Conservation (phyloP, 192 early-diverging fungal genomes). For the Dissophora ornata region DNA sequence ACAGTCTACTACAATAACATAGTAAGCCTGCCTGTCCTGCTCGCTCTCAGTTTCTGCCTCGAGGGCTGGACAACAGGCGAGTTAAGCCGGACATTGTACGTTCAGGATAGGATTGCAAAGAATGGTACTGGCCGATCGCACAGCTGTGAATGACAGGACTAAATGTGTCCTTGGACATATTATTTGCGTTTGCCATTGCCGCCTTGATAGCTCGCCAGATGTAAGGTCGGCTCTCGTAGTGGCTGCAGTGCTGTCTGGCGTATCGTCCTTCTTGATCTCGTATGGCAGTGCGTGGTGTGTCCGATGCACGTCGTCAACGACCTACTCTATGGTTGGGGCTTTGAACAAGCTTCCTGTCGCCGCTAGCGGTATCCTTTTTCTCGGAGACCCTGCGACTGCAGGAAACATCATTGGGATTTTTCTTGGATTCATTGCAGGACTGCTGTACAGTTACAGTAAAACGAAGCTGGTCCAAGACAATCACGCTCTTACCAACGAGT, state of each 20-base stretch:
- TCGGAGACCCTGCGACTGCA: slow-evolving; percentile 85
- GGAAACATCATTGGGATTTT: slow-evolving; percentile 87
- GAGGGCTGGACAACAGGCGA: slow-evolving; percentile 77
- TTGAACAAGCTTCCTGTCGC: slow-evolving; percentile 98
- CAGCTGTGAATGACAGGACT: too few species aligned
- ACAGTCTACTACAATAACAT: slow-evolving; percentile 98
- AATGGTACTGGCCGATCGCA: too few species aligned
- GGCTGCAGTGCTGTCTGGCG: slow-evolving; percentile 82
- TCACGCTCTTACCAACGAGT: slow-evolving; percentile 19
- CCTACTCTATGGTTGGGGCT: slow-evolving; percentile 96
- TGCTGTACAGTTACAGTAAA: slow-evolving; percentile 82
- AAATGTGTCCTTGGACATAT: too few species aligned
- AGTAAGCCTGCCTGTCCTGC: slow-evolving; percentile 83
- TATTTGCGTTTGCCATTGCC: too few species aligned
- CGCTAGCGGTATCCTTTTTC: slow-evolving; percentile 94
- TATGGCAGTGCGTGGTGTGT: slow-evolving; percentile 88
- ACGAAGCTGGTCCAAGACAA: slow-evolving; percentile 61
- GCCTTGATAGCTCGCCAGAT: slow-evolving; percentile 56
- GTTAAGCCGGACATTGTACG: slow-evolving; percentile 68
- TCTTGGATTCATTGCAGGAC: slow-evolving; percentile 83
- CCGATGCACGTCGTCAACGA: slow-evolving; percentile 80
- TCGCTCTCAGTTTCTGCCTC: slow-evolving; percentile 73
- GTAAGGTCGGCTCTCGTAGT: slow-evolving; percentile 64
- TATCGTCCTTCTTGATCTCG: slow-evolving; percentile 91
- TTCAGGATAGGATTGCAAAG: too few species aligned